Percentiles rank a stretch among this genome's conserved stretches.
Conservation (phyloP, 345 rosid species). For the Dipteronia sinensis region DNA sequence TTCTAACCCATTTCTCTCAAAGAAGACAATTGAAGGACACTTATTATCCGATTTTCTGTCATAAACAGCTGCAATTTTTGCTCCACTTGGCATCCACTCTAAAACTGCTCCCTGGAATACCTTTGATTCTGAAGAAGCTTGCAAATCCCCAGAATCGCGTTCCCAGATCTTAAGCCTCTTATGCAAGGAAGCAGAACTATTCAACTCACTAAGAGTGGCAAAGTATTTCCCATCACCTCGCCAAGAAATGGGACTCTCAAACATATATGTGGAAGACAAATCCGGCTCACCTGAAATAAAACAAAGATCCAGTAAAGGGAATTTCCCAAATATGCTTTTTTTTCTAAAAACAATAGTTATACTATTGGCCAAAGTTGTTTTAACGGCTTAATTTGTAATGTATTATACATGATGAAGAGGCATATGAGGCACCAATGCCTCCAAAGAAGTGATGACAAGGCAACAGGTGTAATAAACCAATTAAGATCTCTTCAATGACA, state of each 20-base stretch:
- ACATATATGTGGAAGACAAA: constrained; percentile 29
- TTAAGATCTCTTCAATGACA: background rate
- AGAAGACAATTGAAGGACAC: constrained; percentile 68
- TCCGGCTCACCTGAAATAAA: constrained; percentile 53
- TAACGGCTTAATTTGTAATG: background rate
- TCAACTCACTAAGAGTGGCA: constrained; percentile 53
- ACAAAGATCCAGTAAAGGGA: constrained; percentile 7
- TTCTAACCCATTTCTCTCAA: constrained; percentile 86
- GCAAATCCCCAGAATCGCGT: constrained; percentile 75
- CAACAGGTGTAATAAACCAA: background rate
- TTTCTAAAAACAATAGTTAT: background rate
- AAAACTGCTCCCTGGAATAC: constrained; percentile 62
- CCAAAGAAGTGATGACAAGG: background rate
- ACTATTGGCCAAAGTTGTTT: background rate
- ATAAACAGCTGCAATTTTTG: constrained; percentile 81
- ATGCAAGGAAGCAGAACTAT: constrained; percentile 35
- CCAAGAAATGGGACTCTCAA: constrained; percentile 70
- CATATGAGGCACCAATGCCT: constrained; percentile 8
- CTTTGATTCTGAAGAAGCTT: constrained; percentile 72
- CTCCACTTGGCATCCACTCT: constrained; percentile 99
- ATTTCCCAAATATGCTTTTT: constrained; percentile 4
- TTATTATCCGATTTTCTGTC: constrained; percentile 54
- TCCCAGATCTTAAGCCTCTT: constrained; percentile 93
- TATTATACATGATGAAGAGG: background rate
- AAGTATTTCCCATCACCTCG: constrained; percentile 96